Evolutionary conservation across 2,329 filamentous ascomycete genomes (phyloP).

Genomic region (Nakataea oryzae): DNA sequence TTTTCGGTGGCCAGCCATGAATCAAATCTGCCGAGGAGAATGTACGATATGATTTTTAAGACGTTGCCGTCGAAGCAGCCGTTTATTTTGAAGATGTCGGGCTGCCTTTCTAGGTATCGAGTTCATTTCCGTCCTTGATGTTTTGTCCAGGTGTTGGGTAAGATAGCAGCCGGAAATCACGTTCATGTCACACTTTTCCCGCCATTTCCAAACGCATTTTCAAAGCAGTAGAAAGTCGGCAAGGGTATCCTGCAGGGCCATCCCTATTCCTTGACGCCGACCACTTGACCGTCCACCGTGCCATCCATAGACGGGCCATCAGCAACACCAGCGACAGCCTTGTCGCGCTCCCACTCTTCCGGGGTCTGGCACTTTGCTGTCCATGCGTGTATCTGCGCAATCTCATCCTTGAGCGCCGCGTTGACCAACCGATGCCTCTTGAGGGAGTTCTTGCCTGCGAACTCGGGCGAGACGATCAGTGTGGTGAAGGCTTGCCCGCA

Average conservation of each 20-base stretch:
- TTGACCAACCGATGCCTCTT: conserved; percentile 84
- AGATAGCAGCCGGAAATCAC: too few relatives aligned
- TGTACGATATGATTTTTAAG: neutral
- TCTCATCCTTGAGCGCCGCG: conserved; percentile 71
- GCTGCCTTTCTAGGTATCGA: neutral
- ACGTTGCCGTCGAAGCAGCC: neutral
- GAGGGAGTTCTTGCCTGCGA: conserved; percentile 63
- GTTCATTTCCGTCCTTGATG: too few relatives aligned
- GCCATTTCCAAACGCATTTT: too few relatives aligned
- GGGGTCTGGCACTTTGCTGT: conserved; percentile 89
- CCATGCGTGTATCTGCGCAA: conserved; percentile 88
- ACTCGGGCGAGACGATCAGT: conserved; percentile 53
- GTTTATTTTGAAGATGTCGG: neutral
- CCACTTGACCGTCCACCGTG: conserved; percentile 30
- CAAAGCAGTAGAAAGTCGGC: neutral
- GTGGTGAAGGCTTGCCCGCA: conserved; percentile 52
- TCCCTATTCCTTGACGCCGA: conserved; percentile 22
- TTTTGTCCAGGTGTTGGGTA: too few relatives aligned
- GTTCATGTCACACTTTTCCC: too few relatives aligned
- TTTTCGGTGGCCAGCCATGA: neutral
- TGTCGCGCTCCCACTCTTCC: conserved; percentile 72
- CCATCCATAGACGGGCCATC: conserved; percentile 29
- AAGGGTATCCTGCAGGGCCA: neutral
- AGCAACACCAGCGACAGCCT: conserved; percentile 18
- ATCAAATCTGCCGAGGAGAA: neutral